phyloP scores from a whole-genome alignment of 2,329 filamentous ascomycete species.

The Colletotrichum musae region DNA sequence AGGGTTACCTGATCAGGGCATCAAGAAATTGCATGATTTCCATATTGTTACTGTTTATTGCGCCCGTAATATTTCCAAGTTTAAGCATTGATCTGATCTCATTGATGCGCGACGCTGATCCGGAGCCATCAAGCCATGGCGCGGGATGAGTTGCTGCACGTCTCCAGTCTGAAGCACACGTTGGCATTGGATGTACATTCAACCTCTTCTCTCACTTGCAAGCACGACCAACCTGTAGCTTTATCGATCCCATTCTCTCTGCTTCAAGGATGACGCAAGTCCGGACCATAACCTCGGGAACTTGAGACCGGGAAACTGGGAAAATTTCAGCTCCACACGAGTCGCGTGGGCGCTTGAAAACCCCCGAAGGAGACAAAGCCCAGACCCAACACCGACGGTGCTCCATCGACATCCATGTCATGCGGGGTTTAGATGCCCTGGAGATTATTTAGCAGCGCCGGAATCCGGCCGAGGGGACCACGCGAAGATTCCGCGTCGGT shows the following conservation, averaged over 20 bases:
- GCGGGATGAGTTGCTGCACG: neutral
- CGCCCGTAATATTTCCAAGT: too few species aligned
- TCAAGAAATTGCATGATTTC: neutral
- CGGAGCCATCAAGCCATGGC: neutral
- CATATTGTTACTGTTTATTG: neutral
- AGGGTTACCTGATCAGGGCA: slow-evolving; percentile 4
- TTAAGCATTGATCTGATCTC: slow-evolving; percentile 2
- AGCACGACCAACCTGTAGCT: neutral
- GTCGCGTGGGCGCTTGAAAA: slow-evolving; percentile 20
- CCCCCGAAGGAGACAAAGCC: slow-evolving; percentile 12
- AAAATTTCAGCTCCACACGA: slow-evolving; percentile 10
- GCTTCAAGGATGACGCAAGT: slow-evolving; percentile 9
- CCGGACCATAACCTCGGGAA: slow-evolving; percentile 1
- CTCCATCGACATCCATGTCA: neutral
- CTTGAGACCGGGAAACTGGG: neutral
- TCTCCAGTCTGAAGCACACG: too few species aligned
- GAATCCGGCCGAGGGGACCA: slow-evolving; percentile 25
- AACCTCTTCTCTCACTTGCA: too few species aligned
- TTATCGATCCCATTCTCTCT: neutral
- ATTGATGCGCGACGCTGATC: slow-evolving; percentile 10
- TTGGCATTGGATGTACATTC: too few species aligned
- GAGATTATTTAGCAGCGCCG: slow-evolving; percentile 26
- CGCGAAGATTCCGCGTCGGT: neutral
- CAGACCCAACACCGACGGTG: neutral
- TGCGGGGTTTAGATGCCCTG: slow-evolving; percentile 30